phyloP scores from a whole-genome alignment of 1,139 yeast genomes.

The Geotrichum reessii region DNA sequence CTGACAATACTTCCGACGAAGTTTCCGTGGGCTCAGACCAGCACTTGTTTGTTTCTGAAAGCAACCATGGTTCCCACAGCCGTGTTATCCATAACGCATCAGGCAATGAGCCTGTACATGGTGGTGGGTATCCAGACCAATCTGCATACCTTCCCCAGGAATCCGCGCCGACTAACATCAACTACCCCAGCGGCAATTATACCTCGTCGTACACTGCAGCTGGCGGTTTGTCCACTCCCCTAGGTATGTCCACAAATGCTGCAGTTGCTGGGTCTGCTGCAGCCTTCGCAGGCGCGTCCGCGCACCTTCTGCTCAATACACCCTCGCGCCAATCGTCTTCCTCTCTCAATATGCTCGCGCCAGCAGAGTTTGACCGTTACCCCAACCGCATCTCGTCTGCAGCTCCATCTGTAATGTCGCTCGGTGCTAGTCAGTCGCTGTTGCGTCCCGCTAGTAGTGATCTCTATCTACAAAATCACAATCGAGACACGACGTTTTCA shows the following conservation, averaged over 20 bases:
- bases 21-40: slow-evolving; percentile 18
- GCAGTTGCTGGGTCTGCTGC: slow-evolving; percentile 18
- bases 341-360: slow-evolving; percentile 21
- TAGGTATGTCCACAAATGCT: slow-evolving; percentile 16
- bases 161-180: not conserved
- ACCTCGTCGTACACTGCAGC: not conserved
- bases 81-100: slow-evolving; percentile 2
- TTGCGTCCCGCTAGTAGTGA: slow-evolving; percentile 24
- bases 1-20: slow-evolving; percentile 12
- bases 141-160: slow-evolving; percentile 15
- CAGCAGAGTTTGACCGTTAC: slow-evolving; percentile 37
- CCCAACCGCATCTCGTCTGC: slow-evolving; percentile 36
- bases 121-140: slow-evolving; percentile 9
- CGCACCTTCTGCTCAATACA: slow-evolving; percentile 5
- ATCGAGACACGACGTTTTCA: slow-evolving; percentile 25
- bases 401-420: not conserved
- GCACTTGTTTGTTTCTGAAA: slow-evolving; percentile 4
- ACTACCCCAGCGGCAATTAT: not conserved
- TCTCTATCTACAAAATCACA: slow-evolving; percentile 4
- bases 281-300: slow-evolving; percentile 16
- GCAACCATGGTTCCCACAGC: slow-evolving; percentile 1
- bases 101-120: not conserved
- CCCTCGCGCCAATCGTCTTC: slow-evolving; percentile 15
- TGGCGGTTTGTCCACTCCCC: slow-evolving; percentile 3
- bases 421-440: slow-evolving; percentile 25